Evolutionary conservation across 768 basidiomycete genomes (phyloP).

Genomic region (Mycena galericulata): DNA sequence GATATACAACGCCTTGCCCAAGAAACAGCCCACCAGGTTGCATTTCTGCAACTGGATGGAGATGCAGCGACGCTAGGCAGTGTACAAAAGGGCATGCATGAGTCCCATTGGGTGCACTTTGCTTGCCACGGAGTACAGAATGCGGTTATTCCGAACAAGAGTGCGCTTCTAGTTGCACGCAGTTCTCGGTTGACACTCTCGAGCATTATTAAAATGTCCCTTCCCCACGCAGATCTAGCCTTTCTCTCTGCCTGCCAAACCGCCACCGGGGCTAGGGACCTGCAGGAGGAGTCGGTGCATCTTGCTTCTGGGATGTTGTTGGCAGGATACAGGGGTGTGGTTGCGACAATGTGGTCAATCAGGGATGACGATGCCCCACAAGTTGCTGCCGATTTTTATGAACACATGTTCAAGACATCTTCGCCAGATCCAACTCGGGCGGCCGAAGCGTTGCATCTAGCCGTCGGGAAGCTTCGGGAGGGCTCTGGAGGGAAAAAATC

Average conservation of each 20-base stretch:
- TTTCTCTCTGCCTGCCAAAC: slow-evolving; percentile 63
- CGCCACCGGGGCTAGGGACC: slow-evolving; percentile 45
- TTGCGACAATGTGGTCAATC: slow-evolving; percentile 60
- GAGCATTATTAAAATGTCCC: slow-evolving; percentile 37
- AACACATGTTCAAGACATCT: slow-evolving; percentile 30
- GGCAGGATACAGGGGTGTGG: slow-evolving; percentile 46
- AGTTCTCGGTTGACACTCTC: slow-evolving; percentile 37
- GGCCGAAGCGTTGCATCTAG: slow-evolving; percentile 41
- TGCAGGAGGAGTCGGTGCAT: slow-evolving; percentile 49
- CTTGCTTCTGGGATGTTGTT: slow-evolving; percentile 56
- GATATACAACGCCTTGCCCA: slow-evolving; percentile 6
- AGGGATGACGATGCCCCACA: slow-evolving; percentile 50
- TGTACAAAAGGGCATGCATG: slow-evolving; percentile 28
- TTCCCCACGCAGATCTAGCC: slow-evolving; percentile 48
- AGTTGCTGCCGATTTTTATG: slow-evolving; percentile 50
- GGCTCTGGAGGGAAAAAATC: slow-evolving; percentile 10
- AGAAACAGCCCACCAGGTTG: neutral
- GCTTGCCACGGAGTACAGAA: slow-evolving; percentile 54
- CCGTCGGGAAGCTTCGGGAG: slow-evolving; percentile 35
- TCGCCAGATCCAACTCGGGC: slow-evolving; percentile 28
- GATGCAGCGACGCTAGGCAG: slow-evolving; percentile 28
- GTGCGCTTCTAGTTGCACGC: slow-evolving; percentile 38
- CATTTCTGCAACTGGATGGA: slow-evolving; percentile 18
- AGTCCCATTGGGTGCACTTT: slow-evolving; percentile 48
- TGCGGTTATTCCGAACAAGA: slow-evolving; percentile 37